These are phyloP conservation scores for Erigeron canadensis DNA, from an alignment of 129 eudicot species.

Conservation along the genomic window DNA sequence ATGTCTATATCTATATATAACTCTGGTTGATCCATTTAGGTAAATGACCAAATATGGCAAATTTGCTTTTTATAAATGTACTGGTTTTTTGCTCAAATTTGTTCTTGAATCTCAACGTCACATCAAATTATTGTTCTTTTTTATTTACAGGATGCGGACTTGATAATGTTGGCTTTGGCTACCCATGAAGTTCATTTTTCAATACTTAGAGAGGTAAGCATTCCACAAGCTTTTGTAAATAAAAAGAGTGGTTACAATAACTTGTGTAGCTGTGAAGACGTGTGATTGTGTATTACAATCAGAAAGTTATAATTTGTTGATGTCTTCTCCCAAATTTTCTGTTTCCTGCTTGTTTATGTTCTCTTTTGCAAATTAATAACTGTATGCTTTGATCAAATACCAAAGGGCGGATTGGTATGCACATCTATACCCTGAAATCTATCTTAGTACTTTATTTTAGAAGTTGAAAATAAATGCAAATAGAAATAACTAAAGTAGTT, in stretches of 20 bases:
- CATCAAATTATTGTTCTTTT: constrained; percentile 10
- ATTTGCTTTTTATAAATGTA: neutral
- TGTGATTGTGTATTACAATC: neutral
- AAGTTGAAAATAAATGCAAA: neutral
- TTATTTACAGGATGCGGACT: constrained; percentile 74
- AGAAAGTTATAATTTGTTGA: neutral
- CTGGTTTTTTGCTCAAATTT: constrained; percentile 8
- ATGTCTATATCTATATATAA: too few species aligned
- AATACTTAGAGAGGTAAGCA: constrained; percentile 81
- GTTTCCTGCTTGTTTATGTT: neutral
- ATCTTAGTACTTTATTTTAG: neutral
- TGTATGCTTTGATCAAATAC: neutral
- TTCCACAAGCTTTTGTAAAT: constrained; percentile 5
- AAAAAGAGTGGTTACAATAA: constrained; percentile 6
- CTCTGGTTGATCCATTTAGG: neutral
- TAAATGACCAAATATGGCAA: neutral
- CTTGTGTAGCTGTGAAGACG: neutral
- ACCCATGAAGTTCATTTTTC: constrained; percentile 92
- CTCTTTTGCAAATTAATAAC: neutral
- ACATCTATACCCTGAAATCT: neutral
- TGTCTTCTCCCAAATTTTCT: neutral
- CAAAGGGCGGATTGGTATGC: neutral
- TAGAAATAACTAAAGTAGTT: neutral
- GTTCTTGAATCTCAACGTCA: constrained; percentile 10
- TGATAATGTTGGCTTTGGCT: constrained; percentile 87